These are phyloP conservation scores for Corymbia maculata DNA, from an alignment of 345 rosid genomes.

Conservation along the genomic window DNA sequence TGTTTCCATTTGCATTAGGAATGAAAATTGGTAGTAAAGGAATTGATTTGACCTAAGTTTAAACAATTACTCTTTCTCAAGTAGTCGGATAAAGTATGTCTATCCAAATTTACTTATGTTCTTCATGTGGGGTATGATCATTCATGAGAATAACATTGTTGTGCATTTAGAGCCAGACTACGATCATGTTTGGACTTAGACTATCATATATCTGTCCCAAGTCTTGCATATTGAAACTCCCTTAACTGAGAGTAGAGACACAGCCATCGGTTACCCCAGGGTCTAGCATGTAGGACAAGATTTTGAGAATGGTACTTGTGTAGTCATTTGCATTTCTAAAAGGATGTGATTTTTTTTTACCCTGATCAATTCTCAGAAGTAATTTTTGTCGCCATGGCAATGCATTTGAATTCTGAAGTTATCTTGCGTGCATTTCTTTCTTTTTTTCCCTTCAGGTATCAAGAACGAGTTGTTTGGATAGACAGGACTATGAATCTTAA, in stretches of 20 bases:
- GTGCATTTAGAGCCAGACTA: neutral
- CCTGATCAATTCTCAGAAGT: neutral
- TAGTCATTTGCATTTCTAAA: neutral
- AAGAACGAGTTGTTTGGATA: slow-evolving; percentile 71
- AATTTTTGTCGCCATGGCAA: neutral
- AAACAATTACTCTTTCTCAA: neutral
- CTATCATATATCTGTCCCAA: neutral
- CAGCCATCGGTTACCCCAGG: neutral
- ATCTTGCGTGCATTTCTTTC: neutral
- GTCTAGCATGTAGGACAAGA: neutral
- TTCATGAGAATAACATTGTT: neutral
- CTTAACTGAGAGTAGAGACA: neutral
- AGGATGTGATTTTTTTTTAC: neutral
- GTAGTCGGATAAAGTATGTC: neutral
- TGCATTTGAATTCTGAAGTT: neutral
- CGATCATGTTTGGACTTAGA: neutral
- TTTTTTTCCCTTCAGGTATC: slow-evolving; percentile 40
- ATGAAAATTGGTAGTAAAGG: neutral
- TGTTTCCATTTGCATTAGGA: neutral
- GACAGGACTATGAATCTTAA: slow-evolving; percentile 48
- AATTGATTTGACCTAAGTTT: neutral
- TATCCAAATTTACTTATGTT: neutral
- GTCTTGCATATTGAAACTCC: neutral
- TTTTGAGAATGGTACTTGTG: neutral
- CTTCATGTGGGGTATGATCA: neutral